Base-by-base conservation (phyloP, 2,329 filamentous ascomycete genomes). In the Cladosporium sp. region DNA sequence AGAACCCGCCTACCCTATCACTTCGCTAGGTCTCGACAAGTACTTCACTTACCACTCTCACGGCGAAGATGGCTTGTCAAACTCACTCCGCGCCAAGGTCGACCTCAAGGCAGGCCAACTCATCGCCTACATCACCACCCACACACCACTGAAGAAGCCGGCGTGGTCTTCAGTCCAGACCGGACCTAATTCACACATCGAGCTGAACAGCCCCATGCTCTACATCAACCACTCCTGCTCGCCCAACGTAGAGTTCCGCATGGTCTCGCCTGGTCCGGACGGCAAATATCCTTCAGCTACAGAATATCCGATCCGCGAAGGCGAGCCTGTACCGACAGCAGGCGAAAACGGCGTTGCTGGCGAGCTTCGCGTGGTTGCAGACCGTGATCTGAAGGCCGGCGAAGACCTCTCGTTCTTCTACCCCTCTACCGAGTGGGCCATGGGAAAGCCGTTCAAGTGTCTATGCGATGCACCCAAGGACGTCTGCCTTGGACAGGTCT, bases 181-280 rank as follows among this genome's bases (percentile, higher is more conserved):
- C 1, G 80, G 79, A 1, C 74, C 74, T 26, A 78, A 79, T 64
- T 77, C 79, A 0, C 84, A 87, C 74, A 84, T 87, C 70, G 84
- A 87, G 70, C 79, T 86, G 5, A 86, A 86, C 75, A 83, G 80
- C 66, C 85, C 86, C 69, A 77, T 87, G 12, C 80, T 86, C 28
- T 87, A 81, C 75, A 81, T 84, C 77, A 87, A 87, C 76, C 85
- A 87, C 75, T 84, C 81, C 2, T 87, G 84, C 74, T 74, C 73
- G 12, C 85, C 85, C 0, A 80, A 80, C 3, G 68, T 87, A 15
- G 79, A 85, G 61, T 85, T 87, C 70, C 84, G 87, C 70, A 85
- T 85, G 21, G 71, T 70, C 57, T 52, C 67, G 24, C 73, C 73
- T 5, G 68, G 72, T 51, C 65, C 65, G 1, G 51, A 68, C n/a